phyloP scores from a whole-genome alignment of 257 asterid genomes.

The Rubia yunnanensis region DNA sequence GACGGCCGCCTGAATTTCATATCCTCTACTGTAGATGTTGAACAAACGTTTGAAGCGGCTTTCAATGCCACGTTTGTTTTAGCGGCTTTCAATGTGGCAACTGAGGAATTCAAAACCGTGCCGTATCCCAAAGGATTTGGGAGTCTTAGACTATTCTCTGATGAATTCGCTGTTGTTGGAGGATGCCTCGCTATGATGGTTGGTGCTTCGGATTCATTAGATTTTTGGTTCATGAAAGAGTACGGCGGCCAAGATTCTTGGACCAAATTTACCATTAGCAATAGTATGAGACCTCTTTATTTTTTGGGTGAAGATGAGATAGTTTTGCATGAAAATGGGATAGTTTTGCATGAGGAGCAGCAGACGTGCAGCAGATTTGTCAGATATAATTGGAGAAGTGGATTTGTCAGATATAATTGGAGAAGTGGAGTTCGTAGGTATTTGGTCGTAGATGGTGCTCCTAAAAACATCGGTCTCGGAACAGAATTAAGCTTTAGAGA shows the following conservation, averaged over 20 bases:
- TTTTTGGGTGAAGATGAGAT: background rate
- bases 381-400: background rate
- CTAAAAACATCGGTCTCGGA: background rate
- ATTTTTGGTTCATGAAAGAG: background rate
- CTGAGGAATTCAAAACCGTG: background rate
- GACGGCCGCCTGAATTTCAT: background rate
- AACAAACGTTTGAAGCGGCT: background rate
- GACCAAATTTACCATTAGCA: background rate
- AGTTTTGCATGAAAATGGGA: no score
- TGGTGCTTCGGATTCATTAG: background rate
- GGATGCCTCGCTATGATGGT: background rate
- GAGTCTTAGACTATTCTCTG: background rate
- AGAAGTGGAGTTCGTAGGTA: background rate
- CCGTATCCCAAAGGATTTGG: background rate
- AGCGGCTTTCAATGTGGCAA: background rate
- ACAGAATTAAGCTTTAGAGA: background rate
- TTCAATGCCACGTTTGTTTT: no score
- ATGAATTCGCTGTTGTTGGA: background rate
- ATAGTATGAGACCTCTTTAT: background rate
- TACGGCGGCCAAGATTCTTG: background rate
- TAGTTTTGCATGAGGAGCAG: no score
- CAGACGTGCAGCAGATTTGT: no score
- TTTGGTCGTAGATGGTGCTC: background rate
- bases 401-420: background rate
- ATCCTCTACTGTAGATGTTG: background rate